Evolutionary conservation across 1,284 basidiomycete genomes (phyloP).

Genomic region (Ustilago tritici): DNA sequence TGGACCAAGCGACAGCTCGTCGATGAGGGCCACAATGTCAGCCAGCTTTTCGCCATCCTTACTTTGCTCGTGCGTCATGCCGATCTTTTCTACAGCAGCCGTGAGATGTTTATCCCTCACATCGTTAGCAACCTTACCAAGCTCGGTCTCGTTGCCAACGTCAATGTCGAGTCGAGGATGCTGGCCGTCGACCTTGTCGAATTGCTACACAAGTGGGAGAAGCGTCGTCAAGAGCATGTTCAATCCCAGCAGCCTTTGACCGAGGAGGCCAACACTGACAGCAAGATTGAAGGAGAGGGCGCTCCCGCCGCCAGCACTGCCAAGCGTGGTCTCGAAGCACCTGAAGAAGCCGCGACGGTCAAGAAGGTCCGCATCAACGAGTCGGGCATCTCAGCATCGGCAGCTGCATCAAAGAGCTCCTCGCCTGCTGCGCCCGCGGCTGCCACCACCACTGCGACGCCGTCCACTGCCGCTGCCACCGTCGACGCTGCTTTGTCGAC

Average conservation of each 20-base stretch:
- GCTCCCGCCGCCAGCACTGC: constrained; percentile 10
- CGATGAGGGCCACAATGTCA: constrained; percentile 84
- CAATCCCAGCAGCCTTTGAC: constrained; percentile 26
- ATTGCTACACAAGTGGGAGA: constrained; percentile 71
- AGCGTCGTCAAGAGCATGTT: constrained; percentile 71
- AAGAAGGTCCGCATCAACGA: constrained; percentile 72
- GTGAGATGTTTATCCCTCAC: constrained; percentile 93
- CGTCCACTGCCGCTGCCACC: background rate
- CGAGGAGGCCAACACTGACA: constrained; percentile 12
- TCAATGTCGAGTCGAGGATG: constrained; percentile 81
- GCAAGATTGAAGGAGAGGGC: constrained; percentile 12
- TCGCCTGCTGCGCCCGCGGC: constrained; percentile 47
- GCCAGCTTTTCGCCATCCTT: constrained; percentile 89
- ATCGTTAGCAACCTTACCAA: constrained; percentile 91
- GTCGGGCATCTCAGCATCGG: constrained; percentile 66
- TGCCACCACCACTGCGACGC: constrained; percentile 4
- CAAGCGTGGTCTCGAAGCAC: constrained; percentile 36
- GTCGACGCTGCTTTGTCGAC: constrained; percentile 21
- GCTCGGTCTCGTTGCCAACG: constrained; percentile 80
- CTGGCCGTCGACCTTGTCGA: constrained; percentile 71
- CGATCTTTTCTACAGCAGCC: constrained; percentile 91
- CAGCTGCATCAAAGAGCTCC: constrained; percentile 67
- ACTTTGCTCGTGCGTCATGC: constrained; percentile 92
- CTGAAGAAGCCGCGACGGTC: constrained; percentile 54
- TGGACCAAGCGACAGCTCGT: constrained; percentile 86